Base-by-base conservation (phyloP, 345 rosid species). In the Eucalyptus victrix region DNA sequence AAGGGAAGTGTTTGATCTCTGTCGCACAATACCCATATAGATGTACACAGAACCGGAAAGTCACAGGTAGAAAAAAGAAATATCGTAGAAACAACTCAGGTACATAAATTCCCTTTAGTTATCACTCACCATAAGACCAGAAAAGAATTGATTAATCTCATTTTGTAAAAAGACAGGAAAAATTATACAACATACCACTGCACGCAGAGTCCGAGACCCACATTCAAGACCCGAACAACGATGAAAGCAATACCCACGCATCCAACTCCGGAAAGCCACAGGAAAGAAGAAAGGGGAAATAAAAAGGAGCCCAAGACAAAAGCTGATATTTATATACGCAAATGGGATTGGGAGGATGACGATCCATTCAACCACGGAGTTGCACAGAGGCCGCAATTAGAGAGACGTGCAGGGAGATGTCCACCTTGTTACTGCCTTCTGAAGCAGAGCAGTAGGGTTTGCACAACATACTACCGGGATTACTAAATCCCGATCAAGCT, bases 401-500 rank as follows among this genome's bases (percentile, higher is more conserved):
- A 40, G 85, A 76, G 89, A 88, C n/a, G 13, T 58, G 44, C 88
- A 87, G 58, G 65, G 72, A 49, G 80, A 90, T 86, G 49, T 56
- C 86, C 67, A 53, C 12, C 89, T 65, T 69, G 28, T 50, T 9
- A 45, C 30, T 49, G 60, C 89, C 89, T 76, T 88, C 40, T 18
- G 54, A 67, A 50, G 86, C 60, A 30, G 53, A 88, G 34, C 49
- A 14, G 58, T 45, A 65, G 15, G 32, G 28, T 12, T 88, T 72
- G 30, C n/a, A 87, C 37, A 56, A 67, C 56, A 50, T 32, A 42
- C 86, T 26, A 60, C 49, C 30, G 6, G 12, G 32, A 87, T 30
- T 40, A 21, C 85, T 21, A 40, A 76, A 49, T 50, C 87, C 49
- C 34, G 88, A 88, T 95, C 91, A 97, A 80, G 97, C 98, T 21